Evolutionary conservation across 225 moss, liverwort and hornwort species (phyloP).

Genomic region (Pseudoscleropodium purum): DNA sequence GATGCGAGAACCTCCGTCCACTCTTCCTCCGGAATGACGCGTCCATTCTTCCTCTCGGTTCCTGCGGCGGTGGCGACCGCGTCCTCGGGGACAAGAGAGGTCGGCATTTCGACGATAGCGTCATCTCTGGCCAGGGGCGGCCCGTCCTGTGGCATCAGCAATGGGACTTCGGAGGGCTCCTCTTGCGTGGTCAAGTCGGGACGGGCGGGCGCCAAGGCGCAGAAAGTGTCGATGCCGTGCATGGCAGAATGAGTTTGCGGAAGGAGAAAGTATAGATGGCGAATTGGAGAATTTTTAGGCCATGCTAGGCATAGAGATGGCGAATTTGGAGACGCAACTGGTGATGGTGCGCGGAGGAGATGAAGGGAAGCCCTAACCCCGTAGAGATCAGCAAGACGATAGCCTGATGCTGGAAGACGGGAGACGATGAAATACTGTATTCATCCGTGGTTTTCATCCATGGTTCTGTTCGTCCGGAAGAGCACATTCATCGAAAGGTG

Average conservation of each 20-base stretch:
- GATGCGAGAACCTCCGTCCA: background rate
- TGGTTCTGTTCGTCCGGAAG: background rate
- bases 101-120: background rate
- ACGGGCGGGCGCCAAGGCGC: background rate
- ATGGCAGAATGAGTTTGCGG: background rate
- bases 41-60: background rate
- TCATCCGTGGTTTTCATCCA: background rate
- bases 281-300: background rate
- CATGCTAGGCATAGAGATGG: background rate
- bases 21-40: background rate
- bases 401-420: too few species aligned
- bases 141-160: background rate
- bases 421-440: background rate
- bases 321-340: background rate
- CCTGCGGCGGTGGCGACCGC: background rate
- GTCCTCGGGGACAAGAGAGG: background rate
- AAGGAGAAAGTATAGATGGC: background rate
- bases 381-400: background rate
- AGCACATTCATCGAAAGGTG: background rate
- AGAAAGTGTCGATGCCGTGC: background rate
- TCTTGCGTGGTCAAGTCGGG: rapidly evolving
- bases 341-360: background rate
- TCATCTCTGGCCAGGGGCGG: background rate
- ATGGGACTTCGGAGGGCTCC: background rate
- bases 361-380: background rate